Base-by-base conservation (phyloP, 2,329 filamentous ascomycete species). In the Cercospora sojina region DNA sequence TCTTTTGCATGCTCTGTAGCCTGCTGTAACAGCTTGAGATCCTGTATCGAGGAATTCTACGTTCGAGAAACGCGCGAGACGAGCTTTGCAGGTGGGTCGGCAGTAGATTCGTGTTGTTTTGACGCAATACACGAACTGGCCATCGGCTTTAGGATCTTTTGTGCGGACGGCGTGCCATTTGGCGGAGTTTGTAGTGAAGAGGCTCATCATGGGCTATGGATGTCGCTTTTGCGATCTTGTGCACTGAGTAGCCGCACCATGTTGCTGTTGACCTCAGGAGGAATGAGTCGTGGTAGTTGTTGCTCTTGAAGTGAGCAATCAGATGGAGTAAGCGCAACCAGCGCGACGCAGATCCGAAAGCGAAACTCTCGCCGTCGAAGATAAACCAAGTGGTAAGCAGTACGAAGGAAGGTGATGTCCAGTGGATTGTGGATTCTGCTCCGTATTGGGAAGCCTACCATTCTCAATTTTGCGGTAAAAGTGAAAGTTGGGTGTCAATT, bases 61-160 rank as follows among this genome's bases (percentile, higher is more conserved):
- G 20, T 85, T 84, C 9, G 85, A 81, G n/a, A 85, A 80, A 2
- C 82, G 80, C 1, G 85, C 83, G 16, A 91, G 82, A 16, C 87
- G 83, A 3, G 85, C 83, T n/a, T 84, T 83, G 74, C 87, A 90
- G 25, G 82, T 86, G 1, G 87, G 86, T 2, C 87, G 83, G 74
- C 87, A 89, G 77, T 87, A 89, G 60, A 86, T 85, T 49, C 79
- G 80, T 2, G 85, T 87, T 1, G 84, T 84, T 63, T 80, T 79
- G 20, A 87, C 85, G 18, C 79, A 81, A 77, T 87, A 87, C 66
- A 87, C 80, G 75, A 87, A 87, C 31, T 20, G 47, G 16, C 64
- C 59, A 43, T 70, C 67, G 18, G 69, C 69, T n/a, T 57, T 20
- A 12, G 65, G 47, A 20, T 67, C 67, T 35, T 65, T 59, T 8